A percentile compares a stretch with the other conserved stretches of the same genome.
Conservation (phyloP, 2,329 filamentous ascomycete genomes). For the Coniella lustricola region DNA sequence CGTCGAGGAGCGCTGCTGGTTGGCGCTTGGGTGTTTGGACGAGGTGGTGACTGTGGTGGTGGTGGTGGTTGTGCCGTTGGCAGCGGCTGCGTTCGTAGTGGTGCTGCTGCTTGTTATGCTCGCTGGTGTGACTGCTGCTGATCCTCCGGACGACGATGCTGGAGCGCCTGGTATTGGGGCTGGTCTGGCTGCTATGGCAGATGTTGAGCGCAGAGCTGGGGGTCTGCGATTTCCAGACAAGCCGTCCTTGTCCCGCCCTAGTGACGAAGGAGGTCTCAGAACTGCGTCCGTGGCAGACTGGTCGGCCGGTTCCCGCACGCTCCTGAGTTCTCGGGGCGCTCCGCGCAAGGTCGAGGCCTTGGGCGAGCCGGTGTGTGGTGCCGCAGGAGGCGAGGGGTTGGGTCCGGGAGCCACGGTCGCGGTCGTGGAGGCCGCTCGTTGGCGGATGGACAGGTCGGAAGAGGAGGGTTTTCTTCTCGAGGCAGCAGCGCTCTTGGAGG, state of each 20-base stretch:
- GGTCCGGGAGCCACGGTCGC: slow-evolving; percentile 24
- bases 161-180: slow-evolving; percentile 15
- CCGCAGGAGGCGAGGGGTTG: slow-evolving; percentile 19
- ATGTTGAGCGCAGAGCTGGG: slow-evolving; percentile 44
- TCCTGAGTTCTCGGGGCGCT: slow-evolving; percentile 8
- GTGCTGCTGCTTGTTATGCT: slow-evolving; percentile 16
- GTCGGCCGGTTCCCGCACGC: slow-evolving; percentile 17
- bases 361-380: slow-evolving; percentile 18
- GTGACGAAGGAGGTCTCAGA: slow-evolving; percentile 21
- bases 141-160: slow-evolving; percentile 31
- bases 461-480: slow-evolving; percentile 36
- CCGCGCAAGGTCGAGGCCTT: slow-evolving; percentile 11
- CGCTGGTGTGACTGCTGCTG: slow-evolving; percentile 32
- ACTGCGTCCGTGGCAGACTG: slow-evolving; percentile 21
- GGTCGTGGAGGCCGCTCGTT: slow-evolving; percentile 43
- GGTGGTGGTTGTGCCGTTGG: slow-evolving; percentile 41
- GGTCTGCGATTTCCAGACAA: slow-evolving; percentile 34
- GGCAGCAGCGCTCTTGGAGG: slow-evolving; percentile 49
- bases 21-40: no score
- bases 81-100: slow-evolving; percentile 21
- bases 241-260: slow-evolving; percentile 21
- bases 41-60: slow-evolving; percentile 25
- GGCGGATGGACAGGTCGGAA: slow-evolving; percentile 46
- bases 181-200: slow-evolving; percentile 37
- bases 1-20: slow-evolving; percentile 18